Base-by-base conservation (phyloP, 2,329 filamentous ascomycete genomes). In the Lecanosticta acicola region DNA sequence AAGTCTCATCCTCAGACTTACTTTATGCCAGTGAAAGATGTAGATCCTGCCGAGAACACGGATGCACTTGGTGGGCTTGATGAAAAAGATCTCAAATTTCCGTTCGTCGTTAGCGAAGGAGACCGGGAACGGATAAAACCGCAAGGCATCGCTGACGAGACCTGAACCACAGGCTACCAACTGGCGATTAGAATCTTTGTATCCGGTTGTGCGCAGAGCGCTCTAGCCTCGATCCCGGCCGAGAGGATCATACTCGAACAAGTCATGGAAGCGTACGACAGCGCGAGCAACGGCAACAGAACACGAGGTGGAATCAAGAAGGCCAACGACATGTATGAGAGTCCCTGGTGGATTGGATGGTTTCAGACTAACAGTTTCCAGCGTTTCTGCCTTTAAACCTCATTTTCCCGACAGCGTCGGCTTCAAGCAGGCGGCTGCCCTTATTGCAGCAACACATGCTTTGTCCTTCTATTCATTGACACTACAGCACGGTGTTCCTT, bases 281-380 rank as follows among this genome's bases (percentile, higher is more conserved):
- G 87, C 60, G 86, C 87, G 2, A 86, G 84, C 17, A 93, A 93
- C 58, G 84, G 85, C 0, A 89, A 91, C 57, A 79, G 80, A 45
- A 85, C 78, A 1, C 76, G 86, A 54, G 87, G 87, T 13, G 84
- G 84, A 0, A 74, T 93, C 58, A 87, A 87, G 66, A 87, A 81
- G 64, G 87, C 85, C 37, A 76, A 84, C 54, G 83, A 88, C 40
- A 84, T 87, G 83, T 85, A 68, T 66, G 79, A 63, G n/a, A 5
- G 3, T 17, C 5, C 18, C 13, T 11, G 11, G 35, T 11, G 11
- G 37, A 29, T 4, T 7, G 20, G 4, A 10, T 11, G 4, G n/a
- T 51, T 3, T 16, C n/a, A 35, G 3, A 32, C 50, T 49, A n/a
- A 53, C 52, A 37, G 47, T 53, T 1, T 21, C 1, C 49, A 86